A percentile compares a stretch with the other conserved stretches of the same genome.
Conservation (phyloP, 345 rosid species). For the Acer yangbiense region DNA sequence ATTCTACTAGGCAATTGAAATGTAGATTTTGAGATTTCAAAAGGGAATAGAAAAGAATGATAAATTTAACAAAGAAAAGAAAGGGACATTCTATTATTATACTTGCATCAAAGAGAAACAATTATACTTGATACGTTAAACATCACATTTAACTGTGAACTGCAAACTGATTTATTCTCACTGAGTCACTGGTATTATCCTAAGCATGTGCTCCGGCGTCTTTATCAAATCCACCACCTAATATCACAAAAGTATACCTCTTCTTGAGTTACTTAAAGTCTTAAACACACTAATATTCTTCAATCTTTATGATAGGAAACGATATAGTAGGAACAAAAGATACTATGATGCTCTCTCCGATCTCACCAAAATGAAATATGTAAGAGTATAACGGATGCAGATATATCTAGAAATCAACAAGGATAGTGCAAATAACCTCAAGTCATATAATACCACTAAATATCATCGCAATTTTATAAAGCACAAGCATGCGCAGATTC, state of each 20-base stretch:
- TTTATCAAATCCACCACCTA: not conserved
- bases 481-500: not conserved
- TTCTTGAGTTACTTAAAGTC: no score
- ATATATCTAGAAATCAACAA: not conserved
- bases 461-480: not conserved
- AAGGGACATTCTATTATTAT: not conserved
- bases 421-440: not conserved
- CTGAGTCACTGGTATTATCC: not conserved
- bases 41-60: not conserved
- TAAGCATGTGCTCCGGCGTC: not conserved
- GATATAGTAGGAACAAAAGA: not conserved
- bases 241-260: not conserved
- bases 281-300: not conserved
- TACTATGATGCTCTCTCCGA: not conserved
- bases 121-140: not conserved
- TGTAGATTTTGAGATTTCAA: not conserved
- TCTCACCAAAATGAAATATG: no score
- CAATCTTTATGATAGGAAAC: not conserved
- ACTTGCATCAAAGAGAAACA: not conserved
- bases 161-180: not conserved
- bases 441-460: not conserved
- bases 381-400: not conserved
- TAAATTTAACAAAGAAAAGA: not conserved
- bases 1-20: not conserved
- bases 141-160: not conserved